Percentiles rank a stretch among this genome's conserved stretches.
phyloP scores from a whole-genome alignment of 306 rosid genomes.

The Mimosa pudica region DNA sequence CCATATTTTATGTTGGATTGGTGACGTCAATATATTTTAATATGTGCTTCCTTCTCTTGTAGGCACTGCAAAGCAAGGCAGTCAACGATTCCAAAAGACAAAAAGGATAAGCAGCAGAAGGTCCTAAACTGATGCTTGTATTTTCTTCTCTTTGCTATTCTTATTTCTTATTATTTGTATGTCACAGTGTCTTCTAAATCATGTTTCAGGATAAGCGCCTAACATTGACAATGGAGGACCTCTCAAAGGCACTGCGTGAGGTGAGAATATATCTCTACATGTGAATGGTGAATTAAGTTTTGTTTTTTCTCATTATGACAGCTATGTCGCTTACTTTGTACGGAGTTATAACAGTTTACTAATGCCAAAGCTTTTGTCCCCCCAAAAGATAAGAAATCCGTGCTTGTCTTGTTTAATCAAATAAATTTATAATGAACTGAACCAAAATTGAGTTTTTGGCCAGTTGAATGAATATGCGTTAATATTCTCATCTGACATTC shows the following conservation, averaged over 20 bases:
- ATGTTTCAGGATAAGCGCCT: conserved; percentile 82
- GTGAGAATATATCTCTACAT: conserved; percentile 44
- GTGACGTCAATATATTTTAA: conserved; percentile 37
- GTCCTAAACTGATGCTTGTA: conserved; percentile 40
- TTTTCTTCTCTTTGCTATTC: conserved; percentile 3
- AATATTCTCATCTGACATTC: conserved; percentile 8
- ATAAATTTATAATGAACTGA: background rate
- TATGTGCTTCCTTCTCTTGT: conserved; percentile 16
- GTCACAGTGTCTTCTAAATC: conserved; percentile 22
- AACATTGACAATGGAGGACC: conserved; percentile 80
- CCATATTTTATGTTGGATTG: background rate
- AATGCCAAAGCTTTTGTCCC: background rate
- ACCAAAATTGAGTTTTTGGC: background rate
- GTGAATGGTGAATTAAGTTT: conserved; percentile 21
- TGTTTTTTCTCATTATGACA: conserved; percentile 1
- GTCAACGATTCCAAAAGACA: conserved; percentile 81
- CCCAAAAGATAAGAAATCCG: background rate
- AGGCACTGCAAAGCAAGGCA: conserved; percentile 97
- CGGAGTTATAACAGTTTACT: background rate
- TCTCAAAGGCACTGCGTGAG: conserved; percentile 74
- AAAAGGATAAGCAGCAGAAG: conserved; percentile 95
- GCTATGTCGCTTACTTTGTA: background rate
- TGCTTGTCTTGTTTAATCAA: background rate
- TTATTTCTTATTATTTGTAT: conserved; percentile 6
- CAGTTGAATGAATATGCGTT: background rate